phyloP scores from a whole-genome alignment of 257 asterid species.

The Cordia subcordata region DNA sequence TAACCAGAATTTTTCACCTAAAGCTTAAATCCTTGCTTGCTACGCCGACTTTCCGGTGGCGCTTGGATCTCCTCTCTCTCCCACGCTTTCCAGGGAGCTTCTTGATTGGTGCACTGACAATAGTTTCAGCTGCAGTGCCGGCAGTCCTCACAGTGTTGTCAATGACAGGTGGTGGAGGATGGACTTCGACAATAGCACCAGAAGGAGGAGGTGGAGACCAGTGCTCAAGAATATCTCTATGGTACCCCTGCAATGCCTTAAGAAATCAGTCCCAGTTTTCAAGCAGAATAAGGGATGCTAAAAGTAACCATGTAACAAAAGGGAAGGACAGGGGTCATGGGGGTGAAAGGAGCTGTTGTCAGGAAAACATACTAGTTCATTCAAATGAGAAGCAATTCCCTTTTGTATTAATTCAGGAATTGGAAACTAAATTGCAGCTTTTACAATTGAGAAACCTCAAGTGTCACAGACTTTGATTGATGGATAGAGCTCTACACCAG shows the following conservation, averaged over 20 bases:
- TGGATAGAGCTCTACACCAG: too few relatives aligned
- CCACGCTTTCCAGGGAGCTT: constrained; percentile 44
- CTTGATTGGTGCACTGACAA: constrained; percentile 15
- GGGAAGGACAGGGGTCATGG: too few relatives aligned
- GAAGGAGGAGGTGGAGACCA: constrained; percentile 27
- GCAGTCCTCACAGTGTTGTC: constrained; percentile 1
- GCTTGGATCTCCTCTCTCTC: constrained; percentile 50
- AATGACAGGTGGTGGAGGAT: constrained; percentile 44
- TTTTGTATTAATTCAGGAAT: too few relatives aligned
- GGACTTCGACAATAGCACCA: constrained; percentile 39
- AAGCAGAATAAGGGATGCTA: too few relatives aligned
- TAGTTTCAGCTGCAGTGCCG: constrained; percentile 5
- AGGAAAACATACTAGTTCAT: too few relatives aligned
- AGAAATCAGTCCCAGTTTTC: too few relatives aligned
- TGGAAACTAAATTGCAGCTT: too few relatives aligned
- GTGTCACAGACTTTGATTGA: too few relatives aligned
- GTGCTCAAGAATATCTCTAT: constrained; percentile 60
- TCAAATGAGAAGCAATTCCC: too few relatives aligned
- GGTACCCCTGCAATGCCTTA: constrained; percentile 63
- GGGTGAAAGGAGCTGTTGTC: too few relatives aligned
- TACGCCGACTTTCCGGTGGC: constrained; percentile 52
- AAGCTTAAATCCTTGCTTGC: constrained; percentile 28
- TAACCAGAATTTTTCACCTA: constrained; percentile 28
- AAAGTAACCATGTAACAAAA: too few relatives aligned
- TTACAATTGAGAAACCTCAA: too few relatives aligned